Evolutionary conservation across 441 rosid genomes (phyloP).

Genomic region (Flueggea neowawraea): DNA sequence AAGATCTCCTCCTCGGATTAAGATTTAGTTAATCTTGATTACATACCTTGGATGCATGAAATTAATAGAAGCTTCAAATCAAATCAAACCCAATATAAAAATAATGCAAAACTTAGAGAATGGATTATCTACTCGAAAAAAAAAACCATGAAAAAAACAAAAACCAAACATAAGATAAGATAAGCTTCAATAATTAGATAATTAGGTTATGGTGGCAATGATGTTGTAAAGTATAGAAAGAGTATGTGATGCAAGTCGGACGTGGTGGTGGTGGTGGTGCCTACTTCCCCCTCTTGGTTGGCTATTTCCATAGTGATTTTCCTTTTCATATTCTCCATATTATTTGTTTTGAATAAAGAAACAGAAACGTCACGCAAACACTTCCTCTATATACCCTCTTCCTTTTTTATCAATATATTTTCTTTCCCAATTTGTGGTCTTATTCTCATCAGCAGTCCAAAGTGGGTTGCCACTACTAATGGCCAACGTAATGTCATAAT

Average conservation of each 20-base stretch:
- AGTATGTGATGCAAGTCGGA: neutral
- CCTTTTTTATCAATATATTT: neutral
- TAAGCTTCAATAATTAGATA: slow-evolving; percentile 21
- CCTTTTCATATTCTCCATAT: slow-evolving; percentile 26
- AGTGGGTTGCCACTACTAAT: slow-evolving; percentile 72
- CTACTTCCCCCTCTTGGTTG: slow-evolving; percentile 18
- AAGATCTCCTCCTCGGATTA: too few species aligned
- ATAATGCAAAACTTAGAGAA: neutral
- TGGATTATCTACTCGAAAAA: slow-evolving; percentile 41
- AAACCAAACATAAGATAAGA: slow-evolving; percentile 21
- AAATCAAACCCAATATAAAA: neutral
- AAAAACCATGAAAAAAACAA: neutral
- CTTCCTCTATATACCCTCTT: neutral
- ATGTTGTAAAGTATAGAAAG: slow-evolving; percentile 19
- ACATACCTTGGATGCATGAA: too few species aligned
- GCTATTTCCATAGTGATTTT: slow-evolving; percentile 31
- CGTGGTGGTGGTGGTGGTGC: slow-evolving; percentile 27
- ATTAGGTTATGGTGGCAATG: slow-evolving; percentile 18
- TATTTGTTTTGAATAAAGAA: slow-evolving; percentile 5
- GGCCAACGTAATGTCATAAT: slow-evolving; percentile 30
- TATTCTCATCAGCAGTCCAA: slow-evolving; percentile 28
- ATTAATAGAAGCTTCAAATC: too few species aligned
- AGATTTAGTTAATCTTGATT: too few species aligned
- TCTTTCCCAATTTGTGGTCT: slow-evolving; percentile 24
- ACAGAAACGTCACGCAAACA: slow-evolving; percentile 52